These are phyloP conservation scores for Pseudoperonospora humuli DNA, from an alignment of 352 stramenopile genomes.

Conservation along the genomic window DNA sequence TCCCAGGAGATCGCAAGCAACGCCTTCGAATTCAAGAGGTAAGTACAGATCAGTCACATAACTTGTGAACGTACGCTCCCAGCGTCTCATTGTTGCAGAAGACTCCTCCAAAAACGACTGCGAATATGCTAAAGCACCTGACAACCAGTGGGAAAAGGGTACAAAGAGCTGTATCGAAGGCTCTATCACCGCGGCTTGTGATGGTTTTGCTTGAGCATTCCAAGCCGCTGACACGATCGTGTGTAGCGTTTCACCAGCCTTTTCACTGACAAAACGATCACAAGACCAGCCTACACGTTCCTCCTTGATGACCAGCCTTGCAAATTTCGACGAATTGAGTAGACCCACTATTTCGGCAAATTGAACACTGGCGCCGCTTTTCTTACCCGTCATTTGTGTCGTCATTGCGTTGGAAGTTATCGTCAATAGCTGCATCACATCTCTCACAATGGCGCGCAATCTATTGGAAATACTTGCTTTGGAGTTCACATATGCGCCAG, in stretches of 20 bases:
- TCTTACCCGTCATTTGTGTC: not conserved
- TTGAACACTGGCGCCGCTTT: not conserved
- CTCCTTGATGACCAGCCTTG: constrained; percentile 8
- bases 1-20: constrained; percentile 17
- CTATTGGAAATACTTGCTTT: not conserved
- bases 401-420: not conserved
- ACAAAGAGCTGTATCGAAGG: constrained; percentile 22
- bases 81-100: constrained; percentile 17
- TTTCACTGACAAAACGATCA: constrained; percentile 9
- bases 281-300: constrained; percentile 1
- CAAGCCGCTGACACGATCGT: constrained; percentile 8
- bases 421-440: constrained; percentile 11
- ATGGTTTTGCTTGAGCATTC: not conserved
- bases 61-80: constrained; percentile 36
- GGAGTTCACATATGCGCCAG: constrained; percentile 5
- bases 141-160: constrained; percentile 25
- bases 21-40: constrained; percentile 40
- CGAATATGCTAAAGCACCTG: constrained; percentile 26
- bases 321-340: constrained; percentile 7
- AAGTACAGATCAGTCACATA: constrained; percentile 50
- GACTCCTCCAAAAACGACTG: constrained; percentile 27
- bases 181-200: not conserved
- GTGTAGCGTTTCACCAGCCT: not conserved
- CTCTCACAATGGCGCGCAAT: constrained; percentile 7
- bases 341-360: constrained; percentile 8